Conservation (phyloP, 2,329 filamentous ascomycete species). For the Alternaria ethzedia region DNA sequence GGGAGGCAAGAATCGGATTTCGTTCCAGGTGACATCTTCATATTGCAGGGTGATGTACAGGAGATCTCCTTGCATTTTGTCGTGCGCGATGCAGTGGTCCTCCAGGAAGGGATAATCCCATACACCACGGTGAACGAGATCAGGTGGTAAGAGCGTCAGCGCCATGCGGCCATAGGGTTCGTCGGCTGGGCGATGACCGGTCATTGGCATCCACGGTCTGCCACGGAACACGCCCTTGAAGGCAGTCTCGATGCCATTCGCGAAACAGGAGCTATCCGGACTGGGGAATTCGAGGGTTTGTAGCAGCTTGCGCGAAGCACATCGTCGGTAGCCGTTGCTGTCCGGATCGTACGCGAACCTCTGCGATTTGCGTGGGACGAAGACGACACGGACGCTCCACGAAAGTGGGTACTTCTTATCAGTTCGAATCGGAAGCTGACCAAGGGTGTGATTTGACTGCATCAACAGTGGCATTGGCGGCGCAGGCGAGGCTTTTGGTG, state of each 20-base stretch:
- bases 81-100: constrained; percentile 50
- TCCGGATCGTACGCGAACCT: constrained; percentile 48
- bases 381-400: constrained; percentile 48
- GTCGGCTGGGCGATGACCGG: constrained; percentile 46
- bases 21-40: constrained; percentile 50
- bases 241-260: constrained; percentile 43
- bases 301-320: constrained; percentile 48
- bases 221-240: constrained; percentile 47
- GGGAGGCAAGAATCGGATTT: constrained; percentile 46
- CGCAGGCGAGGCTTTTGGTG: constrained; percentile 33
- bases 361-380: constrained; percentile 47
- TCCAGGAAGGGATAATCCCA: constrained; percentile 52
- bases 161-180: constrained; percentile 49
- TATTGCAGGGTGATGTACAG: constrained; percentile 50
- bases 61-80: constrained; percentile 51
- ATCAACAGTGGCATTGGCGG: constrained; percentile 38
- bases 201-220: constrained; percentile 50
- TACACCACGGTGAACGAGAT: constrained; percentile 41
- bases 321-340: constrained; percentile 47
- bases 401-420: constrained; percentile 47
- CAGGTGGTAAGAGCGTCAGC: constrained; percentile 42
- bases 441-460: constrained; percentile 36
- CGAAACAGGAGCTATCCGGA: constrained; percentile 47
- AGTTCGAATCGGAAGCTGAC: constrained; percentile 46
- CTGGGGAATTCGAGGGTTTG: constrained; percentile 47